Evolutionary conservation across 345 rosid genomes (phyloP), one percentile per base, ranked within the genome.

Genomic region (Gossypium thurberi): DNA sequence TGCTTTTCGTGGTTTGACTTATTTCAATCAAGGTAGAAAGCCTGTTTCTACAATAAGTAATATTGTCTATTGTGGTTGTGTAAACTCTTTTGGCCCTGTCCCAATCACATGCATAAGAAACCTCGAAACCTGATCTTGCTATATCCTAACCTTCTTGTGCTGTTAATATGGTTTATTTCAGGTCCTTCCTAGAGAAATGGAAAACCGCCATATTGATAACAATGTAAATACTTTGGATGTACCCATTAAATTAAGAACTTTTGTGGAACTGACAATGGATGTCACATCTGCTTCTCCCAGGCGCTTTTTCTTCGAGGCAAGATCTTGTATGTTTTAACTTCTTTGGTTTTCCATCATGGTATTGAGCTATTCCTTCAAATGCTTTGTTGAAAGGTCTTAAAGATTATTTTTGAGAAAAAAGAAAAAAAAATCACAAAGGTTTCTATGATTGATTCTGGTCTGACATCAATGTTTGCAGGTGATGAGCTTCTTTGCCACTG

Each of bases 241-340:
- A 50, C 97, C 97, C 44, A 74, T 91, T 47, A 90, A 85, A 81
- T 80, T 91, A 63, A 91, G 74, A 84, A 84, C 81, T 52, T 95
- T 88, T 65, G 87, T 92, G 76, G 94, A 91, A 79, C 78, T 83
- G 78, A 83, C 98, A n/a, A 92, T 95, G 99, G 99, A 95, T 86
- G 84, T 95, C 70, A 84, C 97, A 79, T 95, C 98, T 12, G 94
- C 97, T 69, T 87, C 98, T 64, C 99, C 97, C 10, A 75, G 98
- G 7, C 86, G 98, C 46, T 91, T 89, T 85, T 92, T 92, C 83
- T 95, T 95, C 2, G 98, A 95, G 96, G 99, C 85, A 85, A 85
- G 89, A 70, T 81, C 78, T 71, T 73, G 81, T 46, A 62, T 70
- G 77, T 79, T 76, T 59, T 47, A 44, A 44, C 66, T 57, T 65